Evolutionary conservation across 139 green algal species (phyloP).

Genomic region (Astrephomene gubernaculifera): DNA sequence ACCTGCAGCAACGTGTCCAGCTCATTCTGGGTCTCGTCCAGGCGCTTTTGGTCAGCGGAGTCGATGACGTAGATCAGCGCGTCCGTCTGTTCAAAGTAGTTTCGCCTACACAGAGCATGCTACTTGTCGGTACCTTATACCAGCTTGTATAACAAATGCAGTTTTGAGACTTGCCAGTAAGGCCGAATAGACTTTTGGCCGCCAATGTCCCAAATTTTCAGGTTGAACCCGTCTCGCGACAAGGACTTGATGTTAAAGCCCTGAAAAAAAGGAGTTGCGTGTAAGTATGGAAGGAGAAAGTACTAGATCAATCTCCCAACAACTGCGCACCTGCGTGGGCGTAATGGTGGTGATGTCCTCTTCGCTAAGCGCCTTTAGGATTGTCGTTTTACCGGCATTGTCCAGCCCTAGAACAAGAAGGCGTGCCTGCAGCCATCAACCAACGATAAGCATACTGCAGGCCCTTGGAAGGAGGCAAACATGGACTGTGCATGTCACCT

Average conservation of each 20-base stretch:
- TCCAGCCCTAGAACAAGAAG: constrained; percentile 87
- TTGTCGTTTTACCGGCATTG: constrained; percentile 90
- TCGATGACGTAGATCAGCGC: constrained; percentile 88
- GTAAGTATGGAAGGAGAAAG: background rate
- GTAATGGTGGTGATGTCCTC: constrained; percentile 88
- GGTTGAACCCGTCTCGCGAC: constrained; percentile 84
- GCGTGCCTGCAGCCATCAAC: constrained; percentile 65
- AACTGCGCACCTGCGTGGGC: constrained; percentile 70
- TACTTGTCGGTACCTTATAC: no score
- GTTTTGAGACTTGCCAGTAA: constrained; percentile 76
- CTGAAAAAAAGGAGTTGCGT: constrained; percentile 46
- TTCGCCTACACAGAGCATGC: constrained; percentile 62
- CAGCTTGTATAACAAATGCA: no score
- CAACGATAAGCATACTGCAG: background rate
- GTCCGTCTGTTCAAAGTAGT: constrained; percentile 90
- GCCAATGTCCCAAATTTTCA: constrained; percentile 91
- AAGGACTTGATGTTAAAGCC: constrained; percentile 93
- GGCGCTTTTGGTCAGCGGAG: constrained; percentile 76
- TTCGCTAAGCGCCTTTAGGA: constrained; percentile 81
- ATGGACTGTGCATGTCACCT: constrained; percentile 53
- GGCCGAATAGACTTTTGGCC: constrained; percentile 86
- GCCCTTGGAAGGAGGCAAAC: background rate
- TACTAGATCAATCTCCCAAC: background rate
- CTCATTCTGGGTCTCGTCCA: constrained; percentile 79
- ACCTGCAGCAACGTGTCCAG: constrained; percentile 68